Evolutionary conservation across 257 asterid species (phyloP), one percentile per base, ranked within the genome.

Genomic region (Eucommia ulmoides): DNA sequence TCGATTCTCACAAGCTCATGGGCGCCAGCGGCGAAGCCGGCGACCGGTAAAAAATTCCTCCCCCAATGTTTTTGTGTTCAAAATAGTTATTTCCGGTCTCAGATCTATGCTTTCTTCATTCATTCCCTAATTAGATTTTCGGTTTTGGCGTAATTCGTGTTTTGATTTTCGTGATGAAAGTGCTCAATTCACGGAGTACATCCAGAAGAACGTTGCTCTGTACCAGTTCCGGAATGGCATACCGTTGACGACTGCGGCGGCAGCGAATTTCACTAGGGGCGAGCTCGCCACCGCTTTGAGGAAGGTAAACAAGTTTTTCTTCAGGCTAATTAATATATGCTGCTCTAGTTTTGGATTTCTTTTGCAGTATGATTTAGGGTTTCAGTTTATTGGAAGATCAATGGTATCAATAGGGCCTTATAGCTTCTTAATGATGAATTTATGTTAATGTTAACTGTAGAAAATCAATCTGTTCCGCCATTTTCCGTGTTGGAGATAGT

Each of bases 21-120:
- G 99, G 99, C 2, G 96, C 96, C 22, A 80, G 94, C 24, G 99
- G 99, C 10, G 99, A 91, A 82, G 70, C 92, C 1, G 99, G 99
- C 21, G 96, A 91, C 66, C 75, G 99, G 99, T 86, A 51, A 49
- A 17, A 24, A 35, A 16, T 16, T 3, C 45, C 14, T 38, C 45
- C 15, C 45, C 15, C 45, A 5, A 7, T 35, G 8, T 25, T 7
- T 19, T n/a, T 61, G 56, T 49, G n/a, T 49, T 57, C 17, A 6
- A 35, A 33, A 3, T 23, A 45, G 33, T 20, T 20, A 35, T 35
- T 35, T 35, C 3, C 16, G 44, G 9, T 35, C n/a, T n/a, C n/a
- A n/a, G n/a, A n/a, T n/a, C n/a, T n/a, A n/a, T n/a, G n/a, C n/a
- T n/a, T n/a, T n/a, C n/a, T n/a, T n/a, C n/a, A n/a, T n/a, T n/a